A percentile compares a stretch with the other conserved stretches of the same genome.
These are phyloP conservation scores for Phlegmacium glaucopus DNA, from an alignment of 768 basidiomycete genomes.

Conservation along the genomic window DNA sequence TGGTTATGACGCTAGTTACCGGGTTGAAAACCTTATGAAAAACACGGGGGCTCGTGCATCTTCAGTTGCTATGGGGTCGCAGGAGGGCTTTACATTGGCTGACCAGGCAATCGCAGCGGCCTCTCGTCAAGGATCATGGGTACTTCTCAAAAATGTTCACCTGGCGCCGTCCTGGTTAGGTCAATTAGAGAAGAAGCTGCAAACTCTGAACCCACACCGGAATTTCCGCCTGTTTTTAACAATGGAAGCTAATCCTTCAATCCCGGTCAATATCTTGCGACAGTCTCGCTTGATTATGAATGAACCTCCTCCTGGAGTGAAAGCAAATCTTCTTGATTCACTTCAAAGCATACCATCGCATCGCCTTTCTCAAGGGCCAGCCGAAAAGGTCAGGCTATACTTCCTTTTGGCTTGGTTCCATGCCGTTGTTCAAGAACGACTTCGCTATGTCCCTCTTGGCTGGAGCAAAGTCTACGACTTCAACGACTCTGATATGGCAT, in stretches of 20 bases:
- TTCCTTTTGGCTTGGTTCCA: slow-evolving; percentile 99
- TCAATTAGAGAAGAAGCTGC: slow-evolving; percentile 93
- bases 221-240: slow-evolving; percentile 97
- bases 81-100: slow-evolving; percentile 94
- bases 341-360: slow-evolving; percentile 68
- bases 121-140: slow-evolving; percentile 93
- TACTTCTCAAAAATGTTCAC: slow-evolving; percentile 96
- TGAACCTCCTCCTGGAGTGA: slow-evolving; percentile 95
- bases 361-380: slow-evolving; percentile 80
- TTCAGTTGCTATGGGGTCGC: slow-evolving; percentile 97
- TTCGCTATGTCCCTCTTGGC: slow-evolving; percentile 93
- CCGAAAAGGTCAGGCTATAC: slow-evolving; percentile 89
- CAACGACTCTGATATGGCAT: slow-evolving; percentile 97
- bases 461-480: slow-evolving; percentile 99
- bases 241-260: slow-evolving; percentile 93
- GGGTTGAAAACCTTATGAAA: slow-evolving; percentile 84
- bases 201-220: slow-evolving; percentile 84
- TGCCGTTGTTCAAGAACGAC: slow-evolving; percentile 93
- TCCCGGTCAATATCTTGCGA: slow-evolving; percentile 94
- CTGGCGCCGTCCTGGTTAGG: slow-evolving; percentile 95
- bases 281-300: slow-evolving; percentile 98
- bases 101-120: slow-evolving; percentile 95
- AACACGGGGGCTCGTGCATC: slow-evolving; percentile 73
- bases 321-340: slow-evolving; percentile 93
- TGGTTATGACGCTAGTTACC: slow-evolving; percentile 98